Percentiles rank a stretch among this genome's conserved stretches.
Evolutionary conservation across 2,329 filamentous ascomycete genomes (phyloP).

Genomic region (Ceratocystis alfenasii): DNA sequence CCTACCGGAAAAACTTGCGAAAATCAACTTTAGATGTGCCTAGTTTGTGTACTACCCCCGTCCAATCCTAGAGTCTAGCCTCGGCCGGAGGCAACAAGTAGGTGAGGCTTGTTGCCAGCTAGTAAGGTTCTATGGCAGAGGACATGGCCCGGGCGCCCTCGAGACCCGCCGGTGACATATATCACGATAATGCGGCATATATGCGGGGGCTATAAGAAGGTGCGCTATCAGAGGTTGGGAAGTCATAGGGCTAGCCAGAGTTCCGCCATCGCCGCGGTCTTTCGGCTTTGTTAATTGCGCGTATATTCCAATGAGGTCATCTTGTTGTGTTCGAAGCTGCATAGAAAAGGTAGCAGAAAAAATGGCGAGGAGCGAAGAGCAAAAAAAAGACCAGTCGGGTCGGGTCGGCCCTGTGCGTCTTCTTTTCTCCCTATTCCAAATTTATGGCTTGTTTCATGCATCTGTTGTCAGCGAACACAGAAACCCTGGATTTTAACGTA

Average conservation of each 20-base stretch:
- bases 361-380: not conserved
- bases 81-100: not conserved
- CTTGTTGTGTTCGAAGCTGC: not conserved
- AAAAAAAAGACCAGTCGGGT: not conserved
- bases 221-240: not conserved
- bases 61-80: slow-evolving; percentile 1
- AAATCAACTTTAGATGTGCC: not conserved
- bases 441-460: too few species aligned
- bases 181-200: slow-evolving; percentile 6
- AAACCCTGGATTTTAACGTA: not conserved
- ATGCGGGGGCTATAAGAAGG: slow-evolving; percentile 5
- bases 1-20: not conserved
- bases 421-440: too few species aligned
- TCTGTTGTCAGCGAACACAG: too few species aligned
- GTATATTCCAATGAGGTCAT: slow-evolving; percentile 5
- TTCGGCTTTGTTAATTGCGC: not conserved
- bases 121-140: not conserved
- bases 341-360: not conserved
- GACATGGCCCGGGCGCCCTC: not conserved
- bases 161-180: slow-evolving; percentile 5
- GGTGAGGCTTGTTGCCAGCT: not conserved
- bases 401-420: not conserved
- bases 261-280: not conserved
- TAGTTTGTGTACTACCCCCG: not conserved
- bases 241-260: not conserved